Conservation (phyloP, 257 asterid genomes). For the Salvia miltiorrhiza region DNA sequence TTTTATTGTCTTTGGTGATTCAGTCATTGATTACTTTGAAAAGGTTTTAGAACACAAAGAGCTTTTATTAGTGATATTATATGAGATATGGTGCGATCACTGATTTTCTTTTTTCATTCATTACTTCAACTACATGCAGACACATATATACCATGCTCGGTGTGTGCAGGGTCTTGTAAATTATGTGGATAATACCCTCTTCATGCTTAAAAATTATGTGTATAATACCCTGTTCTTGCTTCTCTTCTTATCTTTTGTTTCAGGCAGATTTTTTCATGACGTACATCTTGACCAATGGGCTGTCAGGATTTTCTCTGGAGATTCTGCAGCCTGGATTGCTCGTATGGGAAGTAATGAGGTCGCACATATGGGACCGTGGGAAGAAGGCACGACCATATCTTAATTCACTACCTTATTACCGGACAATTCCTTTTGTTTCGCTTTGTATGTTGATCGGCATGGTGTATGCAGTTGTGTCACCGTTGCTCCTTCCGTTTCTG, state of each 20-base stretch:
- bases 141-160: not conserved
- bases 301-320: slow-evolving; percentile 88
- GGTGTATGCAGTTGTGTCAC: slow-evolving; percentile 97
- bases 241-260: slow-evolving; percentile 7
- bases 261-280: slow-evolving; percentile 95
- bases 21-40: not conserved
- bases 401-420: slow-evolving; percentile 74
- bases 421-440: slow-evolving; percentile 67
- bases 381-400: slow-evolving; percentile 64
- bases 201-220: no score
- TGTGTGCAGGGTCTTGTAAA: not conserved
- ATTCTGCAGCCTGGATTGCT: slow-evolving; percentile 94
- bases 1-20: not conserved
- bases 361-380: slow-evolving; percentile 63
- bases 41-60: not conserved
- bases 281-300: slow-evolving; percentile 82
- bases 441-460: slow-evolving; percentile 77
- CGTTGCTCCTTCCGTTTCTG: slow-evolving; percentile 82
- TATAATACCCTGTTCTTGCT: not conserved
- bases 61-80: not conserved
- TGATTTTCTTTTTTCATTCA: not conserved
- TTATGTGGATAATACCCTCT: not conserved
- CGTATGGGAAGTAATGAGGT: slow-evolving; percentile 67
- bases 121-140: not conserved
- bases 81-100: not conserved